A percentile compares a stretch with the other conserved stretches of the same genome.
These are phyloP conservation scores for Spathaspora sp. DNA, from an alignment of 1,139 yeast species.

Conservation along the genomic window DNA sequence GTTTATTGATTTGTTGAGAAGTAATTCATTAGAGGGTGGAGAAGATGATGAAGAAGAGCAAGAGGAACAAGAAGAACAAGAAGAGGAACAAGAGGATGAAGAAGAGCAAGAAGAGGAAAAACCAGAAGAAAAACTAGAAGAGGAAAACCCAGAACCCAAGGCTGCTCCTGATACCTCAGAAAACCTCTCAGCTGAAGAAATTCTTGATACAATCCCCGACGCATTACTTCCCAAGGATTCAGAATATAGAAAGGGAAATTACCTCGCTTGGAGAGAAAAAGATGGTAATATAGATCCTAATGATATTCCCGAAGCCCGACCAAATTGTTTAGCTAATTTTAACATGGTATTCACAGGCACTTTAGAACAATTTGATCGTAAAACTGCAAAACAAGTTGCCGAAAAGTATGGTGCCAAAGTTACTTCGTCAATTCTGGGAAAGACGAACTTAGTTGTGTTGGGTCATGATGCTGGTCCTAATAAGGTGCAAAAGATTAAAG, in stretches of 20 bases:
- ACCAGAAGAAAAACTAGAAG: too few species aligned
- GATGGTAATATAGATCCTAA: too few species aligned
- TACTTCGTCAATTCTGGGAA: slow-evolving; percentile 80
- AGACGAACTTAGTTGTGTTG: slow-evolving; percentile 83
- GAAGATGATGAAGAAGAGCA: slow-evolving; percentile 61
- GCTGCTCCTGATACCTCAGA: neutral
- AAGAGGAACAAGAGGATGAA: slow-evolving; percentile 17
- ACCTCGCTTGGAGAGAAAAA: slow-evolving; percentile 41
- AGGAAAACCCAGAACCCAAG: too few species aligned
- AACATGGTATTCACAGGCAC: slow-evolving; percentile 94
- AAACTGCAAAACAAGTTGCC: slow-evolving; percentile 72
- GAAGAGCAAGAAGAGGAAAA: slow-evolving; percentile 16
- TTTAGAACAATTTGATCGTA: slow-evolving; percentile 76
- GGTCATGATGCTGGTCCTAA: slow-evolving; percentile 98
- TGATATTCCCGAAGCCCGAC: slow-evolving; percentile 71
- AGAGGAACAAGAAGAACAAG: slow-evolving; percentile 46
- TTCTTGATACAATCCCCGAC: slow-evolving; percentile 63
- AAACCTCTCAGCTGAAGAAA: slow-evolving; percentile 45
- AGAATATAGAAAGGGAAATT: slow-evolving; percentile 40
- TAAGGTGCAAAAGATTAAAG: slow-evolving; percentile 79
- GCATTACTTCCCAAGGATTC: slow-evolving; percentile 63
- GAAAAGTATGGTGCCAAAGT: slow-evolving; percentile 93
- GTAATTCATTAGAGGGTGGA: too few species aligned
- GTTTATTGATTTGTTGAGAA: slow-evolving; percentile 66
- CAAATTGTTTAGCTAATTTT: slow-evolving; percentile 80